A percentile compares a stretch with the other conserved stretches of the same genome.
Evolutionary conservation across 2,329 filamentous ascomycete species (phyloP).

Genomic region (Aureobasidium sp.): DNA sequence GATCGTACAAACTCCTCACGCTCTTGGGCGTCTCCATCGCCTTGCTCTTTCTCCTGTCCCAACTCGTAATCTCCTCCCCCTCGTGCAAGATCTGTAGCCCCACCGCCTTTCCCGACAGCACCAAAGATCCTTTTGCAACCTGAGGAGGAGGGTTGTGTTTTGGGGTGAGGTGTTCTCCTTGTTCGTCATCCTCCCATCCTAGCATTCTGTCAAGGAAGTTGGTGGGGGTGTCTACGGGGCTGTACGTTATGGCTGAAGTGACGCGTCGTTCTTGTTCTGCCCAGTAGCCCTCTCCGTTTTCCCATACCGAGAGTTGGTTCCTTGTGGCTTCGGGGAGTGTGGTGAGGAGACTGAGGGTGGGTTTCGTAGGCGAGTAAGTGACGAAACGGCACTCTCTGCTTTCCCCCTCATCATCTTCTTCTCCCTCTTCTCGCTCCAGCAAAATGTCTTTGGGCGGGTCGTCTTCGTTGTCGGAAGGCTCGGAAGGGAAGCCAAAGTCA

Average conservation of each 20-base stretch:
- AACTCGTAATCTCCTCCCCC: neutral
- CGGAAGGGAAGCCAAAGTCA: conserved; percentile 4
- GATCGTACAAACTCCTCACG: neutral
- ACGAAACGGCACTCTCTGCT: neutral
- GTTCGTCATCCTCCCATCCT: neutral
- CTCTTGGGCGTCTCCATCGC: conserved; percentile 1
- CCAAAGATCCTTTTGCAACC: neutral
- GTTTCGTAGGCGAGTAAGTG: neutral
- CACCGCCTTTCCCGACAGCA: neutral
- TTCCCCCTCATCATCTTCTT: neutral
- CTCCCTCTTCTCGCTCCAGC: neutral
- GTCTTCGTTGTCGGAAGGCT: neutral
- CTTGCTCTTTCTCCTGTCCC: neutral
- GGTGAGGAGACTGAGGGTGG: neutral
- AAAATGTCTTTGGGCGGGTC: neutral
- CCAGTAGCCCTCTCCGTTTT: neutral
- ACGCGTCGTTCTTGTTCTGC: neutral
- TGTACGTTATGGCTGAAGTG: neutral
- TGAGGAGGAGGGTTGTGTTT: neutral
- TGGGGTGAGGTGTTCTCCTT: too few relatives aligned
- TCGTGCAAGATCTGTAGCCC: neutral
- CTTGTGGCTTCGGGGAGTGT: neutral
- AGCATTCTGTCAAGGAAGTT: neutral
- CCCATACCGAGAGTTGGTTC: neutral
- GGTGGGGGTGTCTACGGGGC: neutral